Conservation (phyloP, 305 asterid species). For the Solanum hybrid region DNA sequence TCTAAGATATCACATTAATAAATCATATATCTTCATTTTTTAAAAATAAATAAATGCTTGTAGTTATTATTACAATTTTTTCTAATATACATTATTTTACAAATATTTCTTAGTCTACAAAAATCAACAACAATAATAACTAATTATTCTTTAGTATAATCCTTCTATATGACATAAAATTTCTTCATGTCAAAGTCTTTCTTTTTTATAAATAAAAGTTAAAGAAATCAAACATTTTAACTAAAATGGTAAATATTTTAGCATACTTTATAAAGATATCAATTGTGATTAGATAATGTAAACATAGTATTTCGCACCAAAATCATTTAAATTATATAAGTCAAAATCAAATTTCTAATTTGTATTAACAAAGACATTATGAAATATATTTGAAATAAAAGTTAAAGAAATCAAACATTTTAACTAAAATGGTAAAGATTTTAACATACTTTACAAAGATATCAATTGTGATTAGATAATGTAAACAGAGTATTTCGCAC, state of each 20-base stretch:
- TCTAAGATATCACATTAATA: too few relatives aligned
- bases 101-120: too few relatives aligned
- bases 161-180: neutral
- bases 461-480: neutral
- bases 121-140: too few relatives aligned
- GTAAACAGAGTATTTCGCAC: neutral
- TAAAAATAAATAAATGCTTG: neutral
- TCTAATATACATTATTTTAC: too few relatives aligned
- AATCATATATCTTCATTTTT: too few relatives aligned
- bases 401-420: neutral
- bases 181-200: neutral
- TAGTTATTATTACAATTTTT: too few relatives aligned
- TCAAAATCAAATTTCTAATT: neutral
- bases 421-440: neutral
- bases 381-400: too few relatives aligned
- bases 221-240: neutral
- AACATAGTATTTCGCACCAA: neutral
- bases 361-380: neutral
- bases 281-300: neutral
- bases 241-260: neutral
- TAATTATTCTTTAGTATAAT: neutral
- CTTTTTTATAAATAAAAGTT: neutral
- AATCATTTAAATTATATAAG: neutral
- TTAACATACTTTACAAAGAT: neutral
- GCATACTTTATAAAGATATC: neutral